Percentiles rank a stretch among this genome's conserved stretches.
These are phyloP conservation scores for Pyrus bretschneideri DNA, from an alignment of 306 rosid genomes.

Conservation along the genomic window DNA sequence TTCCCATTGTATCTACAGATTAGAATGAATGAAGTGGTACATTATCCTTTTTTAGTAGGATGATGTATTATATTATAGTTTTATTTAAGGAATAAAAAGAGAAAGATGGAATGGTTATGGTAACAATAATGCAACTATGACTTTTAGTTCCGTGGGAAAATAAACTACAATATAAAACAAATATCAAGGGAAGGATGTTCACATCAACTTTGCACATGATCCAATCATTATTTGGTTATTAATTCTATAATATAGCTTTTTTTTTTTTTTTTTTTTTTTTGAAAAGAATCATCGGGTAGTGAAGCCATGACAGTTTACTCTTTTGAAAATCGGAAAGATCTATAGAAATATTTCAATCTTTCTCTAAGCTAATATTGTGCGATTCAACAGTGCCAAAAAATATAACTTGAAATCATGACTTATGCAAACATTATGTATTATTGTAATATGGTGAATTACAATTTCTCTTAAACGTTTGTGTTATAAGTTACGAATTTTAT, in stretches of 20 bases:
- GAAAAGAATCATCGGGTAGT: no score
- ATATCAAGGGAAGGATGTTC: neutral
- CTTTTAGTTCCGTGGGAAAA: neutral
- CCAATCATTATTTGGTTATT: neutral
- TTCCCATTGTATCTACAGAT: neutral
- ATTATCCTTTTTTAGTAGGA: neutral
- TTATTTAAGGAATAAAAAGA: neutral
- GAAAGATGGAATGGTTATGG: neutral
- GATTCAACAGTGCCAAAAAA: no score
- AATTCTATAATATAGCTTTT: neutral
- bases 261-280: no score
- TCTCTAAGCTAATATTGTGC: accelerated
- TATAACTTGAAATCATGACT: neutral
- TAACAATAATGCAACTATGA: neutral
- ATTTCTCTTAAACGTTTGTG: neutral
- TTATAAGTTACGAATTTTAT: neutral
- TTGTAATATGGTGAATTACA: neutral
- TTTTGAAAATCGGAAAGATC: no score
- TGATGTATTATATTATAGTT: neutral
- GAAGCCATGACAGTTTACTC: no score
- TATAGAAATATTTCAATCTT: no score
- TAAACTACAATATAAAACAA: neutral
- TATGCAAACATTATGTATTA: neutral
- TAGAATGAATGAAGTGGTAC: neutral
- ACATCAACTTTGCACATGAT: neutral